Conservation (phyloP, 257 asterid genomes). For the Penstemon newberryi region DNA sequence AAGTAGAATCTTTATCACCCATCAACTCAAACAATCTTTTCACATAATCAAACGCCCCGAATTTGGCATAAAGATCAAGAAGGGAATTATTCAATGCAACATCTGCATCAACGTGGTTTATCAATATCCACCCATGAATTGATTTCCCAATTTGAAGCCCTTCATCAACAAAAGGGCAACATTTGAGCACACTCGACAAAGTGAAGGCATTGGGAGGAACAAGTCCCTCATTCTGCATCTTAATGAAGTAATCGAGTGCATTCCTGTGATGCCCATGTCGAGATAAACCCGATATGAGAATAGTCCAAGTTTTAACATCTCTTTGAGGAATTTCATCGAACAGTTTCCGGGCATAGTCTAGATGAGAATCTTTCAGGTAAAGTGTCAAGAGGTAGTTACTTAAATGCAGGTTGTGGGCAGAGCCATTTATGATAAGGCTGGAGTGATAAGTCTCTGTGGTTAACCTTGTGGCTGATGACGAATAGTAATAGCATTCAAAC, state of each 20-base stretch:
- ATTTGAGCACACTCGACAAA: slow-evolving; percentile 61
- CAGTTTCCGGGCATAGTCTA: slow-evolving; percentile 46
- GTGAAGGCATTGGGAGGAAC: slow-evolving; percentile 69
- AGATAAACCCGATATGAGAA: slow-evolving; percentile 58
- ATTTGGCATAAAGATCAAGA: slow-evolving; percentile 71
- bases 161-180: slow-evolving; percentile 38
- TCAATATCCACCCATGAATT: slow-evolving; percentile 60
- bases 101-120: slow-evolving; percentile 45
- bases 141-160: slow-evolving; percentile 57
- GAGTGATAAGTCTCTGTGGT: slow-evolving; percentile 42
- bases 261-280: slow-evolving; percentile 39
- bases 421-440: slow-evolving; percentile 47
- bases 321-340: slow-evolving; percentile 66
- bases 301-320: slow-evolving; percentile 78
- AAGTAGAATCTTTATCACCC: slow-evolving; percentile 48
- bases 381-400: slow-evolving; percentile 45
- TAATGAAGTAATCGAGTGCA: slow-evolving; percentile 49
- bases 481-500: slow-evolving; percentile 12
- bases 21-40: slow-evolving; percentile 46
- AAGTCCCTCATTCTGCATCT: slow-evolving; percentile 51
- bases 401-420: slow-evolving; percentile 26
- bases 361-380: slow-evolving; percentile 36
- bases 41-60: slow-evolving; percentile 41
- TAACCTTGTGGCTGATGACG: slow-evolving; percentile 25
- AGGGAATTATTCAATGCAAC: slow-evolving; percentile 57